phyloP scores from a whole-genome alignment of 2,329 filamentous ascomycete species.

The Thermomyces lanuginosus region DNA sequence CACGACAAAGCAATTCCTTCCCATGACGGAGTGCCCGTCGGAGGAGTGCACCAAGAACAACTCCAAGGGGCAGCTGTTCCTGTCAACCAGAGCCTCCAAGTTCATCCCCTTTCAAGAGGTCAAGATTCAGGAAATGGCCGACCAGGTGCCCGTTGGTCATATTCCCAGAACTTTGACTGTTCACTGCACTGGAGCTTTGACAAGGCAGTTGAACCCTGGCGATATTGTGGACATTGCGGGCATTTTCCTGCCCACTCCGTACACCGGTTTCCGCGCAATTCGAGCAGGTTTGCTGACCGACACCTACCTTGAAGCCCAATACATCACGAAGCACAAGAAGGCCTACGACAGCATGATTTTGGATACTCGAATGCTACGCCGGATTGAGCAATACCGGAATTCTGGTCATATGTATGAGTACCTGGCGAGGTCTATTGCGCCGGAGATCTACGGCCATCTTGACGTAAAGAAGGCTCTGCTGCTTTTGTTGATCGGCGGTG shows the following conservation, averaged over 20 bases:
- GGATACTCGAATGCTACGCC: slow-evolving; percentile 59
- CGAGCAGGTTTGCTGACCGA: slow-evolving; percentile 90
- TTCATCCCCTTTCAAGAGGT: slow-evolving; percentile 96
- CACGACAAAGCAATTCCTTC: slow-evolving; percentile 76
- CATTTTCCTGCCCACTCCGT: slow-evolving; percentile 91
- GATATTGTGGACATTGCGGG: slow-evolving; percentile 88
- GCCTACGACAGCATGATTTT: slow-evolving; percentile 85
- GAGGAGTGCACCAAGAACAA: slow-evolving; percentile 82
- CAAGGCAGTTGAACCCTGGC: slow-evolving; percentile 76
- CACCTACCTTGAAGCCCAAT: slow-evolving; percentile 88
- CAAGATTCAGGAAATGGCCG: slow-evolving; percentile 98
- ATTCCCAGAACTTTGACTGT: slow-evolving; percentile 85
- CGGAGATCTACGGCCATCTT: slow-evolving; percentile 89
- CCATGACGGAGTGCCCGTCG: slow-evolving; percentile 73
- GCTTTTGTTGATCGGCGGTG: slow-evolving; percentile 87
- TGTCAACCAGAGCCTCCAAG: slow-evolving; percentile 90
- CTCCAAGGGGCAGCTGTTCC: slow-evolving; percentile 79
- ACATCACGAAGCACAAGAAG: slow-evolving; percentile 92
- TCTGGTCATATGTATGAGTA: slow-evolving; percentile 92
- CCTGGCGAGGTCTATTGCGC: slow-evolving; percentile 86
- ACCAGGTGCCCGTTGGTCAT: slow-evolving; percentile 94
- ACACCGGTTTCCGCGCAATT: slow-evolving; percentile 98
- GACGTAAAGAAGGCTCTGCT: slow-evolving; percentile 97
- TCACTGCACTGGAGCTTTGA: slow-evolving; percentile 72
- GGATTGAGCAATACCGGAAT: slow-evolving; percentile 71